Conservation (phyloP, 148 eudicot species). For the Heliamphora exappendiculata region DNA sequence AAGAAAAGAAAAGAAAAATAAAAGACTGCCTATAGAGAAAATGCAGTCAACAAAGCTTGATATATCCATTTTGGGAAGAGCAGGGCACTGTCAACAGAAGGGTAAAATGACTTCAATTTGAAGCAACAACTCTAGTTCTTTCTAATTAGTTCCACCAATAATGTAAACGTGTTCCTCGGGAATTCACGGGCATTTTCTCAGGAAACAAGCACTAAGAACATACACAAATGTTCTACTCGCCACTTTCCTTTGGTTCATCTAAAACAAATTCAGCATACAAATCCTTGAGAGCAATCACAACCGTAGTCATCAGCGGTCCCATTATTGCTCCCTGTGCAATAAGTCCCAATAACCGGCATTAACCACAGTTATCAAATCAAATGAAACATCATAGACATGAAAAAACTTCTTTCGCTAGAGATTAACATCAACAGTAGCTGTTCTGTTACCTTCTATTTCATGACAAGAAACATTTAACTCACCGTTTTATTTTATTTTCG, state of each 20-base stretch:
- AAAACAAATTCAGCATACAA: constrained; percentile 31
- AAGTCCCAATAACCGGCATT: not conserved
- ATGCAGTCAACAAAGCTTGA: constrained; percentile 1
- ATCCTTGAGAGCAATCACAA: constrained; percentile 85
- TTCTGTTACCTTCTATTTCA: not conserved
- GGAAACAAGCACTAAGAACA: not conserved
- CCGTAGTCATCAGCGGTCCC: constrained; percentile 91
- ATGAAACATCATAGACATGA: not conserved
- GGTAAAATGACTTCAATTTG: not conserved
- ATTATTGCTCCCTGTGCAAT: constrained; percentile 75
- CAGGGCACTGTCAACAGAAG: not conserved
- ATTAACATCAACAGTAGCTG: not conserved
- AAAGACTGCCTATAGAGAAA: not conserved
- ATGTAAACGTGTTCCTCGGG: not conserved
- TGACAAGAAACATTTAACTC: not conserved
- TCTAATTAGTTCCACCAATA: not conserved
- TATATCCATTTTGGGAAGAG: not conserved
- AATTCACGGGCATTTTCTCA: too few relatives aligned
- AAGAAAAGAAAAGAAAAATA: not conserved
- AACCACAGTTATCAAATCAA: not conserved
- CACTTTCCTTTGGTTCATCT: not conserved
- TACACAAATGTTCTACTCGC: not conserved
- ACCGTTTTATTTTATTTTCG: not conserved
- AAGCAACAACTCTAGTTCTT: not conserved
- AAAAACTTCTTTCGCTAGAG: not conserved